These are phyloP conservation scores for Colletotrichum theobromicola DNA, from an alignment of 2,329 filamentous ascomycete species.

Conservation along the genomic window DNA sequence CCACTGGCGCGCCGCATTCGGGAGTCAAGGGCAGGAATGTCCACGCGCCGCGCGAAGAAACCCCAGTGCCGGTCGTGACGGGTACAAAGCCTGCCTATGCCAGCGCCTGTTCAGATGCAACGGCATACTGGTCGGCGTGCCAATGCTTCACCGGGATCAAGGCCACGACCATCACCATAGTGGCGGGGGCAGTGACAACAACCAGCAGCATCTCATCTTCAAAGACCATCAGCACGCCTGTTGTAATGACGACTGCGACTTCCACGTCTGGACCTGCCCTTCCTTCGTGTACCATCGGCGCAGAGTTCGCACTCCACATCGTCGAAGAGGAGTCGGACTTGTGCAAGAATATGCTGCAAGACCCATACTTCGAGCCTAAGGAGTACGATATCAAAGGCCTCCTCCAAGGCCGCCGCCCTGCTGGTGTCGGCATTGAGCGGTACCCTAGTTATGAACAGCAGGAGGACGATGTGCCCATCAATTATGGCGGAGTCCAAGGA, in stretches of 20 bases:
- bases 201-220: not conserved
- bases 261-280: not conserved
- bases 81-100: conserved; percentile 20
- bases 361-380: not conserved
- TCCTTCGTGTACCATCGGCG: conserved; percentile 8
- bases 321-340: not conserved
- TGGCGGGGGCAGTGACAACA: not conserved
- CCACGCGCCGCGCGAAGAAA: not conserved
- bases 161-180: conserved; percentile 18
- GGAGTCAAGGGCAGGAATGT: not conserved
- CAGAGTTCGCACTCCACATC: conserved; percentile 11
- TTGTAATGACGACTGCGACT: not conserved
- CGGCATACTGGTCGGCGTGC: conserved; percentile 23
- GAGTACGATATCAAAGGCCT: not conserved
- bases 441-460: not conserved
- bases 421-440: not conserved
- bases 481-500: not conserved
- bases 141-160: conserved; percentile 24
- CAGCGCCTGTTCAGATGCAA: conserved; percentile 15
- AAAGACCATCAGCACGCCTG: not conserved
- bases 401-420: not conserved
- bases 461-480: not conserved
- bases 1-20: not conserved
- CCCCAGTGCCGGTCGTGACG: not conserved
- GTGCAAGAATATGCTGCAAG: not conserved